Evolutionary conservation across 2,329 filamentous ascomycete species (phyloP), one percentile per base, ranked within the genome.

Genomic region (Diaporthe sp.): DNA sequence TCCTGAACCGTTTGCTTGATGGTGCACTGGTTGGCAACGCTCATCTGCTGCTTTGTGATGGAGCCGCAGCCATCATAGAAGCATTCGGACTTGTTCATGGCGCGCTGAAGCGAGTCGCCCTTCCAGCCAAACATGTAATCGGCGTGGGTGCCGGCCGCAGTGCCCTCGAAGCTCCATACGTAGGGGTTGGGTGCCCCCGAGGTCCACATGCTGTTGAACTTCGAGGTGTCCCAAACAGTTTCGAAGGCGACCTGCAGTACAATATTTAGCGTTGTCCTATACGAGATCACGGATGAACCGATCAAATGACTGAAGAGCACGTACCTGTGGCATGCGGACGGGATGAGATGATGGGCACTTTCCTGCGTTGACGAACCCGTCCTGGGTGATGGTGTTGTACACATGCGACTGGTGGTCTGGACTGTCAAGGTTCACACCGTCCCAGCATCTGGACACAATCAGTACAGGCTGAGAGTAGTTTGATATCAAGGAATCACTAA

Each of bases 381-480:
- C 80, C n/a, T 75, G 71, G 6, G 65, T 72, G 55, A 70, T 74
- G 15, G 81, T 81, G 76, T 79, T 79, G 78, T 80, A 81, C 79
- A 83, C 81, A 76, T 83, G 81, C 39, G 79, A 79, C 42, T 81
- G 79, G 81, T 92, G 90, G 81, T 91, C 85, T 1, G 84, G 65
- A 9, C 86, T 86, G 79, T 92, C 90, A 31, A 90, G 79, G 77
- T 91, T 87, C 60, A 84, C 83, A 46, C 91, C 91, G 76, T 93
- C 87, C 91, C 91, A 93, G 84, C 91, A 93, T 57, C 73, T 75
- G 44, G 31, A 9, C n/a, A 10, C n/a, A 25, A 12, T 67, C 6
- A 37, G 55, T 42, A 53, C 46, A 46, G 37, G 55, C 34, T 82
- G 83, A 79, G 86, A 87, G 72, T 85, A 83, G 73, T 85, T 81